Evolutionary conservation across 139 green algal species (phyloP).

Genomic region (Chlorella sorokiniana): DNA sequence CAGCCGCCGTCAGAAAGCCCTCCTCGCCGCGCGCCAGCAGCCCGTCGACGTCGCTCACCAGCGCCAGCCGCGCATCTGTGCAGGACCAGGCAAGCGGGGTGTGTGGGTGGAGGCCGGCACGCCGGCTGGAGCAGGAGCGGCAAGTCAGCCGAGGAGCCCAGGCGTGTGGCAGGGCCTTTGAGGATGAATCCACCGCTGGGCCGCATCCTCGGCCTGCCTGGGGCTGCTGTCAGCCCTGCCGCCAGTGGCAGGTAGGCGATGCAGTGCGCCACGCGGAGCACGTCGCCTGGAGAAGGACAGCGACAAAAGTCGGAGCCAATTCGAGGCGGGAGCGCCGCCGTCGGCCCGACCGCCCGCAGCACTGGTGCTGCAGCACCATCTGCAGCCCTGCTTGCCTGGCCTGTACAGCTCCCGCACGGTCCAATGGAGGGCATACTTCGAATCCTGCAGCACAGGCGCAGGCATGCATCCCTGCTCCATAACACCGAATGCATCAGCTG

Average conservation of each 20-base stretch:
- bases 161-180: no score
- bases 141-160: no score
- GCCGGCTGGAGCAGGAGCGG: no score
- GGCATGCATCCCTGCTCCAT: no score
- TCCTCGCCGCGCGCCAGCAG: slow-evolving; percentile 34
- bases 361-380: not conserved
- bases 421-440: slow-evolving; percentile 26
- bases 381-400: not conserved
- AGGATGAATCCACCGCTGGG: no score
- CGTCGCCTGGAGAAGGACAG: slow-evolving; percentile 19
- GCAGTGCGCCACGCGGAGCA: slow-evolving; percentile 31
- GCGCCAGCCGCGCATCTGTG: slow-evolving; percentile 33
- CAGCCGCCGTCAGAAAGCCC: slow-evolving; percentile 23
- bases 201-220: slow-evolving; percentile 2
- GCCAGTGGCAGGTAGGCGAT: slow-evolving; percentile 23
- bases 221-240: slow-evolving; percentile 20
- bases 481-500: not conserved
- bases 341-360: not conserved
- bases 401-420: slow-evolving; percentile 11
- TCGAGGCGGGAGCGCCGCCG: not conserved
- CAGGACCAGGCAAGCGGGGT: not conserved
- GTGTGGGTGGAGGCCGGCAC: no score
- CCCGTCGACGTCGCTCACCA: slow-evolving; percentile 30
- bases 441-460: slow-evolving; percentile 13
- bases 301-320: not conserved